phyloP scores from a whole-genome alignment of 2,329 filamentous ascomycete species.

The Sporothrix protearum region DNA sequence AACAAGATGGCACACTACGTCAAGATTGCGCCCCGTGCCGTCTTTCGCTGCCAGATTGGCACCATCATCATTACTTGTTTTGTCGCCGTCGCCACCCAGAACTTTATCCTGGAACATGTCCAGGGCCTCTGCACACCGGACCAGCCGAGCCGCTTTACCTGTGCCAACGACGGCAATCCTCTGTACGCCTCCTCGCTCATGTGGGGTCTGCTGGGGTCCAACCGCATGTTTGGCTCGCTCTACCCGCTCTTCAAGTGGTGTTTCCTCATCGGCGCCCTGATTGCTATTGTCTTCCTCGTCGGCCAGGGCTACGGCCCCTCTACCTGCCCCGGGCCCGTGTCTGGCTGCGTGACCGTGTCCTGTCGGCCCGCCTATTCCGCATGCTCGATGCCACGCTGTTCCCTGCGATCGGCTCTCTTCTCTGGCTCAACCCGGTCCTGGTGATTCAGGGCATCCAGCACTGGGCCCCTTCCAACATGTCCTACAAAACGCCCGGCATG shows the following conservation, averaged over 20 bases:
- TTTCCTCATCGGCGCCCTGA: conserved; percentile 41
- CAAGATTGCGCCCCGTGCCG: conserved; percentile 42
- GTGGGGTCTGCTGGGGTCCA: conserved; percentile 38
- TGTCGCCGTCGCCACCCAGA: conserved; percentile 41
- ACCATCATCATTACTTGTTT: conserved; percentile 44
- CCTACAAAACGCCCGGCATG: conserved; percentile 44
- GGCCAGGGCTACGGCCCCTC: conserved; percentile 36
- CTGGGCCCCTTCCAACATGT: conserved; percentile 43
- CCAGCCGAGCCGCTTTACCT: conserved; percentile 35
- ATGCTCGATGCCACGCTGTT: conserved; percentile 40
- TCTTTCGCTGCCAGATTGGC: conserved; percentile 43
- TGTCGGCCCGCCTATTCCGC: conserved; percentile 36
- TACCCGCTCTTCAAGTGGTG: conserved; percentile 46
- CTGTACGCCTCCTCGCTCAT: conserved; percentile 37
- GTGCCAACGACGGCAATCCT: conserved; percentile 33
- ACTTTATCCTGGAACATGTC: conserved; percentile 43
- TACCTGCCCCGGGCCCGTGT: conserved; percentile 38
- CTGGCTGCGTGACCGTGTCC: conserved; percentile 31
- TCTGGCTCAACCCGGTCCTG: conserved; percentile 43
- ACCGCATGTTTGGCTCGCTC: conserved; percentile 41
- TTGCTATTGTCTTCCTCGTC: conserved; percentile 39
- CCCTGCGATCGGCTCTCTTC: conserved; percentile 38
- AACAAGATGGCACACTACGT: conserved; percentile 44
- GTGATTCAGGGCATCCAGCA: conserved; percentile 43
- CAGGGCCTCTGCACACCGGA: conserved; percentile 31